These are phyloP conservation scores for Triticum urartu DNA, from an alignment of 176 grass and related monocot species.

Conservation along the genomic window DNA sequence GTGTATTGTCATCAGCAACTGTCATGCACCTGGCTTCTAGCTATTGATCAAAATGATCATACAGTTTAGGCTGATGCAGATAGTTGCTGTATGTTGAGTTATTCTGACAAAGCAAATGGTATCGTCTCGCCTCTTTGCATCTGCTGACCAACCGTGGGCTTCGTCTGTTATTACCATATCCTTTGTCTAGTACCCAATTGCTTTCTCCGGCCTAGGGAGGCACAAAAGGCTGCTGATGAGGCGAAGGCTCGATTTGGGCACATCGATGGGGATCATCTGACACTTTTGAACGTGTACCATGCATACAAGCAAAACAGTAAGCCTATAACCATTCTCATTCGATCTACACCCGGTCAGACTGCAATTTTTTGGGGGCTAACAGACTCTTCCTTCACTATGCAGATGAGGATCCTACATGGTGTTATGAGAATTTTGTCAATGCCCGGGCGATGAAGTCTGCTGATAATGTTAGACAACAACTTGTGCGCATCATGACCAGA, in stretches of 20 bases:
- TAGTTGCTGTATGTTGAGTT: conserved; percentile 88
- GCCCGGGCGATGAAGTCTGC: conserved; percentile 76
- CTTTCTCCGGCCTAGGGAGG: conserved; percentile 97
- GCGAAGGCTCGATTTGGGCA: conserved; percentile 94
- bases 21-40: conserved; percentile 62
- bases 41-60: conserved; percentile 67
- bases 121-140: conserved; percentile 81
- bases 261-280: conserved; percentile 89
- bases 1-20: conserved; percentile 57
- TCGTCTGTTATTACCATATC: conserved; percentile 80
- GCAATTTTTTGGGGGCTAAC: not conserved
- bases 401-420: conserved; percentile 96
- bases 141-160: conserved; percentile 85
- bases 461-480: conserved; percentile 94
- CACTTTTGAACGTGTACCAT: conserved; percentile 87
- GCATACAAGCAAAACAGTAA: conserved; percentile 98
- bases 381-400: not conserved
- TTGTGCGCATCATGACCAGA: conserved; percentile 94
- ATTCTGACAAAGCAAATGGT: conserved; percentile 89
- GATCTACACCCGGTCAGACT: not conserved
- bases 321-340: conserved; percentile 19
- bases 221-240: conserved; percentile 97
- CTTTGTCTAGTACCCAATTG: conserved; percentile 99
- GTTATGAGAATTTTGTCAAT: conserved; percentile 95
- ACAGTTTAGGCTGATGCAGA: conserved; percentile 75